phyloP scores from a whole-genome alignment of 2,329 filamentous ascomycete genomes.

The Pseudocercospora cruenta region DNA sequence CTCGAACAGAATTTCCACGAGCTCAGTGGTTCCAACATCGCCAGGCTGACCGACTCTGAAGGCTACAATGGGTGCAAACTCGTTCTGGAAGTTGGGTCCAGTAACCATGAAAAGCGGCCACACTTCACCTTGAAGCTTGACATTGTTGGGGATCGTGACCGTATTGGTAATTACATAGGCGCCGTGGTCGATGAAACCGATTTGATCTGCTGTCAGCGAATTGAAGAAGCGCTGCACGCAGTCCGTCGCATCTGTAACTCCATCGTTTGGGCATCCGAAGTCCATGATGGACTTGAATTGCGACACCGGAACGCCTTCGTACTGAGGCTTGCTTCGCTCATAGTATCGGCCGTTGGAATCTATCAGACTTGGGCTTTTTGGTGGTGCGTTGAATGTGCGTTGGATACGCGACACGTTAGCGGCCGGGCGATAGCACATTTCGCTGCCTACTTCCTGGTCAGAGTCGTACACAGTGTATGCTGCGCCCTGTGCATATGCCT shows the following conservation, averaged over 20 bases:
- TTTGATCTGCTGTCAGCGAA: constrained; percentile 58
- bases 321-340: constrained; percentile 85
- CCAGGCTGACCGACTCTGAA: constrained; percentile 80
- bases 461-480: constrained; percentile 56
- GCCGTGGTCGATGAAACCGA: constrained; percentile 67
- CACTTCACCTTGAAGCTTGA: constrained; percentile 59
- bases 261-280: constrained; percentile 74
- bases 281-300: constrained; percentile 70
- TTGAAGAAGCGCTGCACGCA: constrained; percentile 81
- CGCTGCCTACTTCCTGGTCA: neutral
- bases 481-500: constrained; percentile 73
- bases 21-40: constrained; percentile 78
- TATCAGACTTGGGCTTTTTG: constrained; percentile 70
- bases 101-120: constrained; percentile 70
- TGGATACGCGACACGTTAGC: constrained; percentile 38
- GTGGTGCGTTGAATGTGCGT: constrained; percentile 45
- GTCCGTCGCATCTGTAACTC: constrained; percentile 79
- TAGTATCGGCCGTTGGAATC: constrained; percentile 69
- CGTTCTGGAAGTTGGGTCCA: constrained; percentile 72
- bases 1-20: constrained; percentile 82
- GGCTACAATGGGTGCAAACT: constrained; percentile 73
- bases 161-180: constrained; percentile 63
- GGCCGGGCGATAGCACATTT: constrained; percentile 33
- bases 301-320: constrained; percentile 66
- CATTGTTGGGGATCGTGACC: constrained; percentile 52